phyloP scores from a whole-genome alignment of 768 basidiomycete genomes.

The Russula foetens region DNA sequence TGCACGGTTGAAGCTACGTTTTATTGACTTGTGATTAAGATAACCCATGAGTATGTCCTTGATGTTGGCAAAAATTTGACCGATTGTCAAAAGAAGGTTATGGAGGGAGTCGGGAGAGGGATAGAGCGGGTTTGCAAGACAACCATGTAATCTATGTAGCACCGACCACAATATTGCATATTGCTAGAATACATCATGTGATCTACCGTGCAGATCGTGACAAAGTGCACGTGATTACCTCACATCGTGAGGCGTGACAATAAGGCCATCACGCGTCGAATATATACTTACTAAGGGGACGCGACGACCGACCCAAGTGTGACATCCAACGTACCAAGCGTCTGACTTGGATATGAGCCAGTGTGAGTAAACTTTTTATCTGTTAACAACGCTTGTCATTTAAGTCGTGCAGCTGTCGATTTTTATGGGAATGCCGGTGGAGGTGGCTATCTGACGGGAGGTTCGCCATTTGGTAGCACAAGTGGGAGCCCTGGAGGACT shows the following conservation, averaged over 20 bases:
- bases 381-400: constrained; percentile 15
- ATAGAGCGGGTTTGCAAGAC: constrained; percentile 43
- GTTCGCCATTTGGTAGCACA: constrained; percentile 49
- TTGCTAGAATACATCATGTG: too few relatives aligned
- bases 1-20: not conserved
- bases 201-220: too few relatives aligned
- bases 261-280: constrained; percentile 13
- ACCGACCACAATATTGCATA: too few relatives aligned
- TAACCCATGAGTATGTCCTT: constrained; percentile 57
- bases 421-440: constrained; percentile 38
- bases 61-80: constrained; percentile 54
- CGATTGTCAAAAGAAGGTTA: constrained; percentile 62
- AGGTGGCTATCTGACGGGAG: constrained; percentile 51
- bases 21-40: constrained; percentile 29
- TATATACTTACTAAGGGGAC: too few relatives aligned
- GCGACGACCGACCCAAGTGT: not conserved
- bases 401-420: constrained; percentile 16
- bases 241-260: constrained; percentile 13
- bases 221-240: not conserved
- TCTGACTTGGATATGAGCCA: constrained; percentile 9
- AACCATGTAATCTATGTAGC: constrained; percentile 25
- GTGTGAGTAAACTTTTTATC: constrained; percentile 4
- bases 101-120: constrained; percentile 68
- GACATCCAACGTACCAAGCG: not conserved
- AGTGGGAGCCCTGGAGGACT: constrained; percentile 53